Percentiles rank a stretch among this genome's conserved stretches.
phyloP scores from a whole-genome alignment of 331 rosid species.

The Malus hybrid region DNA sequence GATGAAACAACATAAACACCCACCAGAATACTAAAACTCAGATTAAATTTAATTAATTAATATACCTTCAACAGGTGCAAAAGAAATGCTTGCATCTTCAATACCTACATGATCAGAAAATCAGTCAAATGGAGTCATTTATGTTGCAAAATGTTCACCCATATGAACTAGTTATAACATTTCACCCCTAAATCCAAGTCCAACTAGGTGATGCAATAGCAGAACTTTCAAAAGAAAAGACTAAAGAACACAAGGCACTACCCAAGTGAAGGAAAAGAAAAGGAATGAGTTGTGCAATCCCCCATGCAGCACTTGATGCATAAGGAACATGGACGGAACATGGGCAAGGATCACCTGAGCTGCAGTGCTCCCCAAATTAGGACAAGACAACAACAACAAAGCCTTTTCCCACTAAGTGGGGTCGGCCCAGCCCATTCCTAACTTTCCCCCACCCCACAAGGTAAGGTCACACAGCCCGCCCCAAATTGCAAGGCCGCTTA shows the following conservation, averaged over 20 bases:
- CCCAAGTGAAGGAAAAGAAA: not conserved
- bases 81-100: constrained; percentile 73
- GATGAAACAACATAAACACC: not conserved
- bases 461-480: no score
- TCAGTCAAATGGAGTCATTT: constrained; percentile 10
- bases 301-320: not conserved
- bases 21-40: not conserved
- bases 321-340: not conserved
- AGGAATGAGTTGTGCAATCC: not conserved
- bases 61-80: constrained; percentile 92
- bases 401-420: no score
- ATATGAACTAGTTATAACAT: not conserved
- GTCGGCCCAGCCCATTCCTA: no score
- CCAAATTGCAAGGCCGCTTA: not conserved
- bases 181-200: not conserved
- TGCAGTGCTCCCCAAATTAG: not conserved
- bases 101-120: constrained; percentile 49
- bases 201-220: not conserved
- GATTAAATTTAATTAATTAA: not conserved
- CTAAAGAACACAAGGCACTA: not conserved
- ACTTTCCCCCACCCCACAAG: no score
- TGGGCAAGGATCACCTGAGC: not conserved
- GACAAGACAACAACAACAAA: no score
- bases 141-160: not conserved
- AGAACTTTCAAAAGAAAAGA: not conserved